phyloP scores from a whole-genome alignment of 2,329 filamentous ascomycete species.

The Sordariomycetes sp. region DNA sequence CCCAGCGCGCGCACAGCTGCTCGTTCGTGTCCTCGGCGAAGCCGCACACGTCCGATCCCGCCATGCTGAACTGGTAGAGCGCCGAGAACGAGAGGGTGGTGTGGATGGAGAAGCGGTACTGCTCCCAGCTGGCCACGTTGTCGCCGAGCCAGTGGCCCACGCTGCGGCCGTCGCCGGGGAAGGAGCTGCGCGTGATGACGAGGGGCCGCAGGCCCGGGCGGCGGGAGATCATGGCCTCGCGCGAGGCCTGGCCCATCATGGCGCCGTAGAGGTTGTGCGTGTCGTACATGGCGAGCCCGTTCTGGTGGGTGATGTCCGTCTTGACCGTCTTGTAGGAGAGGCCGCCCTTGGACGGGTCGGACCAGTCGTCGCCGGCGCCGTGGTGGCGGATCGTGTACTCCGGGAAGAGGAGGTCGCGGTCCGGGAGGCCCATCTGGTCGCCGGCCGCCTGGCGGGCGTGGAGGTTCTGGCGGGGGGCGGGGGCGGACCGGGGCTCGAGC shows the following conservation, averaged over 20 bases:
- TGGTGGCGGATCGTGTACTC: constrained; percentile 16
- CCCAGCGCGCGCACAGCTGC: constrained; percentile 56
- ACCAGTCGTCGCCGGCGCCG: constrained; percentile 12
- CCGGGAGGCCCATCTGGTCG: constrained; percentile 9
- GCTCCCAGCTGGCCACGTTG: constrained; percentile 35
- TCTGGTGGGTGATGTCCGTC: constrained; percentile 57
- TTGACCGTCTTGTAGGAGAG: constrained; percentile 50
- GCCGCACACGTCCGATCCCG: constrained; percentile 67
- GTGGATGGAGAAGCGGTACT: constrained; percentile 48
- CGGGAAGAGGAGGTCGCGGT: constrained; percentile 12
- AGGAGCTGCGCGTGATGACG: constrained; percentile 67
- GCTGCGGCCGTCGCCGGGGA: constrained; percentile 58
- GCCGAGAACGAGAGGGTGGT: constrained; percentile 50
- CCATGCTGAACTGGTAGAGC: constrained; percentile 59
- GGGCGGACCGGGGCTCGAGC: not conserved
- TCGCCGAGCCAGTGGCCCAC: constrained; percentile 49
- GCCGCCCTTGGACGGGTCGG: constrained; percentile 23
- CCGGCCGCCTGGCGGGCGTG: not conserved
- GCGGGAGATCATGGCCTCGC: constrained; percentile 54
- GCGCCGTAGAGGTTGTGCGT: constrained; percentile 69
- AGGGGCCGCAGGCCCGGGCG: constrained; percentile 55
- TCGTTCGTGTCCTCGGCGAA: constrained; percentile 54
- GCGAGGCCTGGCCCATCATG: constrained; percentile 61
- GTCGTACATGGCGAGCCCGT: constrained; percentile 60
- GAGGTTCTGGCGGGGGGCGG: not conserved